A percentile compares a stretch with the other conserved stretches of the same genome.
Conservation (phyloP, 116 monocot species). For the Papilionanthe hybrid region DNA sequence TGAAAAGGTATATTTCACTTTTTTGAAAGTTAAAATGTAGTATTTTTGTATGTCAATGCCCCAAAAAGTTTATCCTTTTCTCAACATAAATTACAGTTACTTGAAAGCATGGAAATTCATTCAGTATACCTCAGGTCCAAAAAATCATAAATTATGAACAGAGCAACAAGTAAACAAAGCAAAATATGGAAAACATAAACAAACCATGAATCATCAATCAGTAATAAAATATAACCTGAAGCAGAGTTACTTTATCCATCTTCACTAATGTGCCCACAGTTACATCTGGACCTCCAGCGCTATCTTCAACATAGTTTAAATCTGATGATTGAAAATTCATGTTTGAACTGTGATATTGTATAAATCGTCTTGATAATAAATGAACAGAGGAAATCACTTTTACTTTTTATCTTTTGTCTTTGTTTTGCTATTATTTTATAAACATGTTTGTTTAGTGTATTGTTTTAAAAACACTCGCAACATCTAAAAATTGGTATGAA, state of each 20-base stretch:
- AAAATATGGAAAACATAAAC: background rate
- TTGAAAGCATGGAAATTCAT: background rate
- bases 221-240: slow-evolving; percentile 51
- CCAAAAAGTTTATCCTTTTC: background rate
- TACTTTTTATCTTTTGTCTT: too few relatives aligned
- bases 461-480: too few relatives aligned
- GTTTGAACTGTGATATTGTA: background rate
- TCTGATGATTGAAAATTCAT: slow-evolving; percentile 33
- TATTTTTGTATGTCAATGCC: too few relatives aligned
- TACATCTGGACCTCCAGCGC: slow-evolving; percentile 95
- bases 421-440: too few relatives aligned
- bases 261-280: slow-evolving; percentile 82
- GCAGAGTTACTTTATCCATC: slow-evolving; percentile 89
- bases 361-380: background rate
- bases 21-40: too few relatives aligned
- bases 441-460: too few relatives aligned
- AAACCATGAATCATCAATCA: background rate
- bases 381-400: background rate
- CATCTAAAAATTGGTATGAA: too few relatives aligned
- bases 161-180: background rate
- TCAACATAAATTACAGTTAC: background rate
- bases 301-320: slow-evolving; percentile 92
- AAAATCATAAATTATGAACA: background rate
- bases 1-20: too few relatives aligned
- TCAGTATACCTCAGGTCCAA: background rate